Evolutionary conservation across 192 early-diverging fungal genomes (phyloP).

Genomic region (Podochytrium sp.): DNA sequence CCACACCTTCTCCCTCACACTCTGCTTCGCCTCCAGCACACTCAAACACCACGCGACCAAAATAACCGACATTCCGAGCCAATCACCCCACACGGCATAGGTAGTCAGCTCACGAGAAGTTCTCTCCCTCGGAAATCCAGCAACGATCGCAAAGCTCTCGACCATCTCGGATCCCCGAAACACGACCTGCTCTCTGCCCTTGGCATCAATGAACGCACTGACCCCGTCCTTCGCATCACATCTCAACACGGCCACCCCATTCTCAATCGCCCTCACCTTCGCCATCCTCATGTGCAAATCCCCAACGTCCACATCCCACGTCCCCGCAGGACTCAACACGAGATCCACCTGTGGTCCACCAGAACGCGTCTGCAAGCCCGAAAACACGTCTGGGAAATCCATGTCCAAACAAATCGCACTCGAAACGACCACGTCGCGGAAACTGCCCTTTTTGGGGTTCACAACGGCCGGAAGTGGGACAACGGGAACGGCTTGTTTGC

Average conservation of each 20-base stretch:
- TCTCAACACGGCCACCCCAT: slow-evolving; percentile 4
- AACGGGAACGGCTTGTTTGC: not conserved
- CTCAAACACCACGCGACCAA: too few relatives aligned
- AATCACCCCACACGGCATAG: too few relatives aligned
- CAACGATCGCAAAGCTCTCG: not conserved
- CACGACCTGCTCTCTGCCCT: not conserved
- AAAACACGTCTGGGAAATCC: not conserved
- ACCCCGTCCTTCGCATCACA: slow-evolving; percentile 13
- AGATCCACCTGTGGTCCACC: not conserved
- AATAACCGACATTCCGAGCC: too few relatives aligned
- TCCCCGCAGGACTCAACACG: slow-evolving; percentile 13
- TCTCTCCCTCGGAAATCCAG: not conserved
- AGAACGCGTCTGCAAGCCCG: not conserved
- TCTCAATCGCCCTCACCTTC: not conserved
- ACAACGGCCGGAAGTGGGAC: not conserved
- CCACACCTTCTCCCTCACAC: too few relatives aligned
- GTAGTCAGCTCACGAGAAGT: too few relatives aligned
- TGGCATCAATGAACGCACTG: not conserved
- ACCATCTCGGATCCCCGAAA: slow-evolving; percentile 1
- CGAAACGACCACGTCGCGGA: not conserved
- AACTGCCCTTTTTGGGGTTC: not conserved
- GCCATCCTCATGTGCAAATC: slow-evolving; percentile 6
- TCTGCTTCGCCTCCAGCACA: too few relatives aligned
- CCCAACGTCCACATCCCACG: slow-evolving; percentile 5
- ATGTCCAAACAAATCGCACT: slow-evolving; percentile 14